Conservation (phyloP, 257 asterid species). For the Phtheirospermum japonicum region DNA sequence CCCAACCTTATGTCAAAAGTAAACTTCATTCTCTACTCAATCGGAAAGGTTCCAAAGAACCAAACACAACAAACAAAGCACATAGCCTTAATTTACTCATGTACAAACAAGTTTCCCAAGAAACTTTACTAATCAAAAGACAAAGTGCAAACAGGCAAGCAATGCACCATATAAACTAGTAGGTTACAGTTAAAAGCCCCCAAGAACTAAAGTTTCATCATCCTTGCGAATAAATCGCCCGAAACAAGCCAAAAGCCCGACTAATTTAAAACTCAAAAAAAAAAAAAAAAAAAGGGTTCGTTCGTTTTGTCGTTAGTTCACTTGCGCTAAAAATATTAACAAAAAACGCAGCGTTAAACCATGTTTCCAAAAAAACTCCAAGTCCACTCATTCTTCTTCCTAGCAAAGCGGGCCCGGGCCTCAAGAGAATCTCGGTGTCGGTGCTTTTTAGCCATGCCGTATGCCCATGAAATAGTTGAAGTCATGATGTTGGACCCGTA, state of each 20-base stretch:
- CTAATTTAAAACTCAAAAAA: constrained; percentile 26
- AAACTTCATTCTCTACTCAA: neutral
- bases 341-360: constrained; percentile 17
- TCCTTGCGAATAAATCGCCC: neutral
- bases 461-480: constrained; percentile 83
- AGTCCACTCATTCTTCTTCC: constrained; percentile 14
- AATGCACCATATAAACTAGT: constrained; percentile 24
- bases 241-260: constrained; percentile 15
- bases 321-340: constrained; percentile 24
- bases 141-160: constrained; percentile 18
- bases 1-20: neutral
- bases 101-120: constrained; percentile 9
- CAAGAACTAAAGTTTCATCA: constrained; percentile 17
- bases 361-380: constrained; percentile 23
- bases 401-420: too few relatives aligned
- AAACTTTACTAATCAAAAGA: constrained; percentile 6
- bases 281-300: neutral
- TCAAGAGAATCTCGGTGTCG: neutral
- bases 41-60: neutral
- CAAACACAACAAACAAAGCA: neutral
- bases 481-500: constrained; percentile 87
- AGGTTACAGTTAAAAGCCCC: constrained; percentile 22
- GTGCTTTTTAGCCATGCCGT: constrained; percentile 44
- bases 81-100: neutral
- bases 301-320: constrained; percentile 31